Percentiles rank a stretch among this genome's conserved stretches.
Evolutionary conservation across 306 rosid genomes (phyloP).

Genomic region (Glycyrrhiza uralensis): DNA sequence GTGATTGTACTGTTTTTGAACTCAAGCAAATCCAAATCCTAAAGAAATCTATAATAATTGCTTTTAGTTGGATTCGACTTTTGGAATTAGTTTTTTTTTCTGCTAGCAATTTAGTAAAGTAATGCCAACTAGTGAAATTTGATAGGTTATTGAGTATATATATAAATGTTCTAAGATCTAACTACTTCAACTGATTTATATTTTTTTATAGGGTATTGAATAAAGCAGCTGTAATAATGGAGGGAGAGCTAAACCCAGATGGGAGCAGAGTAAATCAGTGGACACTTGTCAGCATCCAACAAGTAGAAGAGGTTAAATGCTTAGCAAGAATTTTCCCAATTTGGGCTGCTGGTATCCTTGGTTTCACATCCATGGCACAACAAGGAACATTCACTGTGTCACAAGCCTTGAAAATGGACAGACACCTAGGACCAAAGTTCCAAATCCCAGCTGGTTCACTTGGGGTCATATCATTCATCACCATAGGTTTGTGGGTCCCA

Average conservation of each 20-base stretch:
- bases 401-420: conserved; percentile 57
- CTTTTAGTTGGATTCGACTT: background rate
- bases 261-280: conserved; percentile 48
- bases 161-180: background rate
- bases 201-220: conserved; percentile 33
- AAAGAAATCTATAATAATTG: background rate
- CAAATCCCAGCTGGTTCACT: conserved; percentile 44
- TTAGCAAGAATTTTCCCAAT: conserved; percentile 43
- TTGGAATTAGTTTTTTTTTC: background rate
- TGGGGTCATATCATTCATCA: conserved; percentile 28
- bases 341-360: conserved; percentile 47
- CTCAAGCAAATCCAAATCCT: too few species aligned
- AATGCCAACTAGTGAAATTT: background rate
- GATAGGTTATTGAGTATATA: background rate
- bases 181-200: background rate
- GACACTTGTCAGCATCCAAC: conserved; percentile 58
- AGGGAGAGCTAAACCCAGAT: conserved; percentile 50
- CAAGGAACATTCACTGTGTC: conserved; percentile 48
- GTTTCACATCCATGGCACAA: conserved; percentile 39
- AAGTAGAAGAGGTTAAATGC: conserved; percentile 66
- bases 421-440: conserved; percentile 37
- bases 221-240: conserved; percentile 56
- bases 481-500: conserved; percentile 36
- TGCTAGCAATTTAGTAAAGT: background rate
- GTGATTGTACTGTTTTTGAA: too few species aligned